Base-by-base conservation (phyloP, 441 rosid species). In the Pelargonium australe region DNA sequence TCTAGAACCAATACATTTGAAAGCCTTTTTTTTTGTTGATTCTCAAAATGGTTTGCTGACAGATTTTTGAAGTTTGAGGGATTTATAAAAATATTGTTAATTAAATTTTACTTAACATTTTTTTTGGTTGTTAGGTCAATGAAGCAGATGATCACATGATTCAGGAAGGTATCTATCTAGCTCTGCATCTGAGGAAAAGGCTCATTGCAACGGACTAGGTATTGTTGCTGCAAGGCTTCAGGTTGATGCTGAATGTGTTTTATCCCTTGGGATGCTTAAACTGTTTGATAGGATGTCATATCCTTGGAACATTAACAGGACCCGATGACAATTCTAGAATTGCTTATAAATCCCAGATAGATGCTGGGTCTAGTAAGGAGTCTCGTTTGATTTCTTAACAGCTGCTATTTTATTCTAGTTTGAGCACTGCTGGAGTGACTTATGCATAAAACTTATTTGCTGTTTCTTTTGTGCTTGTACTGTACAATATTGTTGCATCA, bases 171-270 rank as follows among this genome's bases (percentile, higher is more conserved):
- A 37, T 37, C 41, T 47, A 47, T 47, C 53, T 47, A 10, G 53
- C 14, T 47, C 53, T 51, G 41, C 41, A 51, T 5, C 17, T 6
- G 17, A 51, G 58, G 58, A 51, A 37, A 51, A 51, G 58, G 16
- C 58, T 2, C 58, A 51, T n/a, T 51, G 58, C 12, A 5, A 51
- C 4, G 58, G 14, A 51, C 14, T 51, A 51, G 16, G 58, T 51
- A 51, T 51, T n/a, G 2, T 13, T 10, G 58, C 58, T 51, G 58
- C 17, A 51, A 51, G 58, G 58, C 58, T 2, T 51, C n/a, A 13
- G 58, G 58, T 51, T 51, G 58, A 51, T 51, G 58, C 58, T n/a
- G 16, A 51, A n/a, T 51, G 58, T 51, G 58, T 51, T 51, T 51
- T 51, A 37, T n/a, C 58, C 58, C 58, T 3, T 51, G 58, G 7